Conservation (phyloP, 176 grass and related monocot species). For the Calamus simplicifolius region DNA sequence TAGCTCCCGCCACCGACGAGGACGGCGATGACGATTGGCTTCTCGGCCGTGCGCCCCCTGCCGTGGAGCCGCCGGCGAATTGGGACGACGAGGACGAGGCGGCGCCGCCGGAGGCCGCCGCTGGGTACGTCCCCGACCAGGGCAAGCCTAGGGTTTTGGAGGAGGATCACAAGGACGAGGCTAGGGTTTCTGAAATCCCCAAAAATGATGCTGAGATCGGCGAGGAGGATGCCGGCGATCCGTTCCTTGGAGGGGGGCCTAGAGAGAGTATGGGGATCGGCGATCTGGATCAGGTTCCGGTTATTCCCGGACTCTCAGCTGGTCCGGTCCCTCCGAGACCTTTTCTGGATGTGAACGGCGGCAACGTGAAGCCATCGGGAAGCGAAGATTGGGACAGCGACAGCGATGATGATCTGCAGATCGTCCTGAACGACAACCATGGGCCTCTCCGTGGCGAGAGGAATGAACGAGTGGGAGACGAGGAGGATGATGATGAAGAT, state of each 20-base stretch:
- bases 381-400: constrained; percentile 93
- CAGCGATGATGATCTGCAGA: constrained; percentile 94
- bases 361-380: constrained; percentile 15
- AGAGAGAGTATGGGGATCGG: not conserved
- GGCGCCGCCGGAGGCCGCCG: not conserved
- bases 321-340: not conserved
- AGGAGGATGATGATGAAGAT: constrained; percentile 74
- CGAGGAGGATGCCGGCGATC: not conserved
- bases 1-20: constrained; percentile 18
- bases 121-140: not conserved
- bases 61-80: constrained; percentile 51
- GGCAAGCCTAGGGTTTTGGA: constrained; percentile 26
- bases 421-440: constrained; percentile 86
- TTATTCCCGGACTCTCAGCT: constrained; percentile 73
- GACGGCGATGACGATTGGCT: constrained; percentile 71
- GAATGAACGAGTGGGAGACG: constrained; percentile 25
- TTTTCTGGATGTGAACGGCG: not conserved
- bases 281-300: constrained; percentile 29
- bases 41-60: constrained; percentile 32
- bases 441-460: constrained; percentile 21
- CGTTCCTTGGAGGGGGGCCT: not conserved
- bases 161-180: constrained; percentile 1
- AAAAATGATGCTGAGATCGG: not conserved
- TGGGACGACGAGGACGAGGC: constrained; percentile 62
- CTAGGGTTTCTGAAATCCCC: constrained; percentile 14